Conservation (phyloP, 2,329 filamentous ascomycete genomes). For the Colletotrichum echinochloae region DNA sequence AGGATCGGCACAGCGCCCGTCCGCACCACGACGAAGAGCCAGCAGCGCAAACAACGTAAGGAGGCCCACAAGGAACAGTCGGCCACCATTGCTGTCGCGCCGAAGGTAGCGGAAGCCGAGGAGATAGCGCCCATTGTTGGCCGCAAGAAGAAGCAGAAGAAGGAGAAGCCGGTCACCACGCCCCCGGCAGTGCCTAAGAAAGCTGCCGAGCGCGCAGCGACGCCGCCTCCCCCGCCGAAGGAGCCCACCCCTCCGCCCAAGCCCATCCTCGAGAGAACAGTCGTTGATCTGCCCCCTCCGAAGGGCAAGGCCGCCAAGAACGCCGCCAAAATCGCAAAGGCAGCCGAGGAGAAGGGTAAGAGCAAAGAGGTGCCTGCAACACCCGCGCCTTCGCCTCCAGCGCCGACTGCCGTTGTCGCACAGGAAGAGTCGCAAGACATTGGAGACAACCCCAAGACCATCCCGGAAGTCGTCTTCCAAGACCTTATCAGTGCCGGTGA, state of each 20-base stretch:
- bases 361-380: constrained; percentile 33
- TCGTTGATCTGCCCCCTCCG: constrained; percentile 40
- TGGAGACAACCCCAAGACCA: constrained; percentile 37
- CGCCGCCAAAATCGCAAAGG: constrained; percentile 41
- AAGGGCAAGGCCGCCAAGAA: constrained; percentile 43
- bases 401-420: constrained; percentile 10
- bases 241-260: constrained; percentile 32
- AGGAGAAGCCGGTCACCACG: constrained; percentile 64
- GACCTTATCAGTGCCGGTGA: constrained; percentile 27
- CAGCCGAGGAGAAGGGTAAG: constrained; percentile 37
- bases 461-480: constrained; percentile 38
- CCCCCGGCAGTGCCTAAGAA: constrained; percentile 44
- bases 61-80: constrained; percentile 75
- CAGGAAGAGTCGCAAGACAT: constrained; percentile 32
- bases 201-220: constrained; percentile 24
- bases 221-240: constrained; percentile 35
- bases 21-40: constrained; percentile 79
- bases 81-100: constrained; percentile 62
- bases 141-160: constrained; percentile 88
- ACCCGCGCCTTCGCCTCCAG: constrained; percentile 8
- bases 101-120: constrained; percentile 65
- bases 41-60: constrained; percentile 81
- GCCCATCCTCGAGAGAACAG: constrained; percentile 44
- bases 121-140: constrained; percentile 80
- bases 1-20: constrained; percentile 77